phyloP scores from a whole-genome alignment of 148 eudicot species.

The Limonium bicolor region DNA sequence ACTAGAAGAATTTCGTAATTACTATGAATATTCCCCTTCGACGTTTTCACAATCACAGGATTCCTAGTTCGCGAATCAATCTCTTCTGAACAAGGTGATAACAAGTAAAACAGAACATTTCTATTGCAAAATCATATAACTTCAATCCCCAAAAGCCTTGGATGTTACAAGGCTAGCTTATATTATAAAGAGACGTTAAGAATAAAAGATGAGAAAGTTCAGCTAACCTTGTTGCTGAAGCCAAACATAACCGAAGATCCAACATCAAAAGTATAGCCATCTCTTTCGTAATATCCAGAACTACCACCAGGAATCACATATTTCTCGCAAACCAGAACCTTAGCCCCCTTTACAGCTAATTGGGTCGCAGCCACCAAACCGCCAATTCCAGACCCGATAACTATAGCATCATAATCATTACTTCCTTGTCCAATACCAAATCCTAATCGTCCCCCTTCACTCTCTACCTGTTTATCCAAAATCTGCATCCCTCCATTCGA shows the following conservation, averaged over 20 bases:
- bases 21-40: too few species aligned
- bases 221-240: conserved; percentile 79
- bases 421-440: conserved; percentile 9
- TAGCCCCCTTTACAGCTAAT: conserved; percentile 91
- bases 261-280: conserved; percentile 90
- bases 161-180: too few species aligned
- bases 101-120: too few species aligned
- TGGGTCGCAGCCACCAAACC: conserved; percentile 95
- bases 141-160: too few species aligned
- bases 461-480: conserved; percentile 23
- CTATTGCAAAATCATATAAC: too few species aligned
- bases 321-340: conserved; percentile 90
- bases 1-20: too few species aligned
- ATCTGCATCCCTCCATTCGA: conserved; percentile 31
- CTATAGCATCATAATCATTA: conserved; percentile 88
- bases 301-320: conserved; percentile 99
- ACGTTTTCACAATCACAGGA: too few species aligned
- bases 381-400: conserved; percentile 94
- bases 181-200: too few species aligned
- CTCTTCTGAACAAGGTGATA: too few species aligned
- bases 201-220: neutral
- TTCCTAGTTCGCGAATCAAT: too few species aligned
- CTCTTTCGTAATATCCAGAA: conserved; percentile 86
- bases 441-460: conserved; percentile 6
- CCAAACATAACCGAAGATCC: conserved; percentile 99